phyloP scores from a whole-genome alignment of 148 eudicot species.

The Camellia lanceoleosa region DNA sequence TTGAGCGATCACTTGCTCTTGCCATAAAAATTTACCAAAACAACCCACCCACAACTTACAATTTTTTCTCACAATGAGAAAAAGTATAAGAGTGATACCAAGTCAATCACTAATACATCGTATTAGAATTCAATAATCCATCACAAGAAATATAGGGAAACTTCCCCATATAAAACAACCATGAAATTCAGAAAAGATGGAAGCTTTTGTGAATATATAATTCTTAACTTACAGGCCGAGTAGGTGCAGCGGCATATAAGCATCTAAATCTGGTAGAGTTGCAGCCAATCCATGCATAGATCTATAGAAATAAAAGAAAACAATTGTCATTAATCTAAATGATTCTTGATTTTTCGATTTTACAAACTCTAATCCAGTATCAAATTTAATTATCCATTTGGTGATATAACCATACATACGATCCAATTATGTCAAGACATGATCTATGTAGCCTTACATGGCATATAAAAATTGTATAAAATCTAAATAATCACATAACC shows the following conservation, averaged over 20 bases:
- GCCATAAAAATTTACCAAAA: no score
- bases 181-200: constrained; percentile 2
- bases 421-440: no score
- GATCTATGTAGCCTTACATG: no score
- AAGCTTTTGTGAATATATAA: not conserved
- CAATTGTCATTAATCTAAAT: not conserved
- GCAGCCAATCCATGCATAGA: constrained; percentile 70
- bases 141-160: not conserved
- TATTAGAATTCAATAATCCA: no score
- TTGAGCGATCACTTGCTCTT: no score
- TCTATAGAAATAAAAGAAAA: constrained; percentile 26
- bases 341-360: not conserved
- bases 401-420: not conserved
- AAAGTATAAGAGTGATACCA: no score
- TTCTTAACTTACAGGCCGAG: constrained; percentile 46
- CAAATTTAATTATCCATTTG: not conserved
- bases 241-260: constrained; percentile 58
- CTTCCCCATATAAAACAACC: not conserved
- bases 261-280: constrained; percentile 52
- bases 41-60: no score
- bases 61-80: no score
- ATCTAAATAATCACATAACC: no score
- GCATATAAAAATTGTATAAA: no score
- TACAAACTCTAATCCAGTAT: not conserved
- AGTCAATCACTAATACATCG: no score